A percentile compares a stretch with the other conserved stretches of the same genome.
Conservation (phyloP, 2,329 filamentous ascomycete species). For the Cyphellophora europaea region DNA sequence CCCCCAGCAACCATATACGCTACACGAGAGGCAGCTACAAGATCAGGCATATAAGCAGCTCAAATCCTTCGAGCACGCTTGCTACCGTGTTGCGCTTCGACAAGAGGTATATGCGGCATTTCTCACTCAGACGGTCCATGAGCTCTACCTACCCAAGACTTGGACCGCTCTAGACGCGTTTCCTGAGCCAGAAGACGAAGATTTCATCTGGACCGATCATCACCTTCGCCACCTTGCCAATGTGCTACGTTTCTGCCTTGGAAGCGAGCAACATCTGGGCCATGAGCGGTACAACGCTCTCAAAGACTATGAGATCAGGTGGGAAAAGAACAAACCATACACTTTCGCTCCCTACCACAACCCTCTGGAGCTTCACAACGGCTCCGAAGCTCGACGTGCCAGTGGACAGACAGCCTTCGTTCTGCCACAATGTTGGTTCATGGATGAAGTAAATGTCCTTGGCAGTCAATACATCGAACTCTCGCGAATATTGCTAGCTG, state of each 20-base stretch:
- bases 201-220: slow-evolving; percentile 37
- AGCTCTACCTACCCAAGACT: slow-evolving; percentile 11
- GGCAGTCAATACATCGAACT: slow-evolving; percentile 19
- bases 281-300: slow-evolving; percentile 10
- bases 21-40: background rate
- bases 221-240: slow-evolving; percentile 55
- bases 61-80: slow-evolving; percentile 17
- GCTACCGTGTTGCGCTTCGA: slow-evolving; percentile 15
- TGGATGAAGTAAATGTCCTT: slow-evolving; percentile 19
- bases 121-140: slow-evolving; percentile 12
- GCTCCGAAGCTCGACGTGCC: too few relatives aligned
- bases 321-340: slow-evolving; percentile 16
- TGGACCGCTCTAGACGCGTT: slow-evolving; percentile 17
- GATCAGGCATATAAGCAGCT: slow-evolving; percentile 5
- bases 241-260: slow-evolving; percentile 54
- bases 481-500: slow-evolving; percentile 19
- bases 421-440: slow-evolving; percentile 21
- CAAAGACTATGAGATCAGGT: slow-evolving; percentile 14
- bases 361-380: slow-evolving; percentile 13
- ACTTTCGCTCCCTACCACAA: slow-evolving; percentile 19
- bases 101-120: slow-evolving; percentile 17
- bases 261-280: slow-evolving; percentile 4
- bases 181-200: slow-evolving; percentile 12
- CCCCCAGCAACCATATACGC: background rate
- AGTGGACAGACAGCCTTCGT: slow-evolving; percentile 9